These are phyloP conservation scores for Phialophora macrospora DNA, from an alignment of 2,329 filamentous ascomycete species.

Conservation along the genomic window DNA sequence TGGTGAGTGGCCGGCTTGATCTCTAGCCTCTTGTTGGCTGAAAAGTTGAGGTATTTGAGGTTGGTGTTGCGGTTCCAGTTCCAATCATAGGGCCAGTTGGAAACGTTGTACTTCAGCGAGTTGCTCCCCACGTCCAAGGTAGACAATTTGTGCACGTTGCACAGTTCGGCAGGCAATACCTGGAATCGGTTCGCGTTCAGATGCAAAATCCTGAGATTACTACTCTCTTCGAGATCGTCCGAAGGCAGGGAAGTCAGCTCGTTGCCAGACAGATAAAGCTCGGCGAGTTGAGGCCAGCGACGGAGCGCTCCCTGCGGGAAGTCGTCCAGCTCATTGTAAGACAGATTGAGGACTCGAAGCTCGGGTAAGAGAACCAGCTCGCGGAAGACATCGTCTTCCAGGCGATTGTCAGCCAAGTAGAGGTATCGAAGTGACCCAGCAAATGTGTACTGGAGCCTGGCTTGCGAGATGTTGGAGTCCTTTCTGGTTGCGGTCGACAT, in stretches of 20 bases:
- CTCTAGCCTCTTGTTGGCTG: constrained; percentile 93
- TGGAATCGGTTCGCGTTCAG: constrained; percentile 99
- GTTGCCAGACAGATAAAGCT: constrained; percentile 94
- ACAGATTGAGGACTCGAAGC: constrained; percentile 85
- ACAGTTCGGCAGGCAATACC: constrained; percentile 91
- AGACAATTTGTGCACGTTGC: constrained; percentile 87
- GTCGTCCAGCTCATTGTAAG: constrained; percentile 92
- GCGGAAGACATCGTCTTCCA: constrained; percentile 94
- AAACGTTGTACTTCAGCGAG: constrained; percentile 95
- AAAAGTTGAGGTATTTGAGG: constrained; percentile 91
- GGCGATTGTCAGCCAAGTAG: constrained; percentile 88
- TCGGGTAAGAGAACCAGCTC: constrained; percentile 83
- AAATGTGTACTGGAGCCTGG: constrained; percentile 80
- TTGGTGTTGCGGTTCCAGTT: constrained; percentile 99
- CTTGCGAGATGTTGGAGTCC: constrained; percentile 81
- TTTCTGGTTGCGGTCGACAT: constrained; percentile 70
- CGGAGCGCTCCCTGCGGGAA: constrained; percentile 87
- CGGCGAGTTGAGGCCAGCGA: constrained; percentile 85
- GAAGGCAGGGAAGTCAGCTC: constrained; percentile 88
- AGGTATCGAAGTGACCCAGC: constrained; percentile 81
- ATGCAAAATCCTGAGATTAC: constrained; percentile 84
- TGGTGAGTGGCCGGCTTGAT: constrained; percentile 65
- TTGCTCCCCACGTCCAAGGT: constrained; percentile 96
- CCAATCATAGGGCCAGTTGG: constrained; percentile 99
- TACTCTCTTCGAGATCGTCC: constrained; percentile 90